A percentile compares a stretch with the other conserved stretches of the same genome.
These are phyloP conservation scores for Fabrea salina DNA, from an alignment of 169 alveolate genomes.

Conservation along the genomic window DNA sequence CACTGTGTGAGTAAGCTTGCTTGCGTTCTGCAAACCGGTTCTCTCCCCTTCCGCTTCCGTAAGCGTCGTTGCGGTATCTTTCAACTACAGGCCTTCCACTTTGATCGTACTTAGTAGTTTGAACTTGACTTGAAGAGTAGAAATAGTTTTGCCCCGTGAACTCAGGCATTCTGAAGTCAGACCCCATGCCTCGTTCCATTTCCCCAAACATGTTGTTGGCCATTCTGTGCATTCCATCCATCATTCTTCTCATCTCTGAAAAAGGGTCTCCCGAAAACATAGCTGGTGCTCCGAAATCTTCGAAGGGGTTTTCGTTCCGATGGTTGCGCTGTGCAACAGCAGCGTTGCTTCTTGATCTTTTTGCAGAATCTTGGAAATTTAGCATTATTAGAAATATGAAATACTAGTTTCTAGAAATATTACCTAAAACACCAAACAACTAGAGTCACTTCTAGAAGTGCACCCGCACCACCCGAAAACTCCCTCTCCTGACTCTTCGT, in stretches of 20 bases:
- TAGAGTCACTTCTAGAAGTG: too few relatives aligned
- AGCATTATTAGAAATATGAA: too few relatives aligned
- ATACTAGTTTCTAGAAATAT: too few relatives aligned
- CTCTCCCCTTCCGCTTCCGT: background rate
- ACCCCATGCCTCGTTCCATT: constrained; percentile 9
- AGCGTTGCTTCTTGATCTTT: too few relatives aligned
- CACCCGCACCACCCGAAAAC: too few relatives aligned
- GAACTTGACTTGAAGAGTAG: background rate
- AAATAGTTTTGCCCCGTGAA: background rate
- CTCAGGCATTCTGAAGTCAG: background rate
- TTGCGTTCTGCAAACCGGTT: background rate
- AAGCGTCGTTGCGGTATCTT: background rate
- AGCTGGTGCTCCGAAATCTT: background rate
- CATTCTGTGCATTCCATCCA: background rate
- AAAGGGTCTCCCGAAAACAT: background rate
- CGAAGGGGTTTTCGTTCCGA: background rate
- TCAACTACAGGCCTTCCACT: constrained; percentile 25
- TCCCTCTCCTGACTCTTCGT: too few relatives aligned
- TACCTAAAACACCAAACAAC: too few relatives aligned
- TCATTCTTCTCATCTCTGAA: background rate
- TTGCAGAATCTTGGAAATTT: too few relatives aligned
- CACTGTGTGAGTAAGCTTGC: constrained; percentile 15
- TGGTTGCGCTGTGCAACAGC: background rate
- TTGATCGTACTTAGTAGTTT: background rate
- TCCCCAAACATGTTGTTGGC: background rate